These are phyloP conservation scores for Coemansia sp. DNA, from an alignment of 192 early-diverging fungal genomes.

Conservation along the genomic window DNA sequence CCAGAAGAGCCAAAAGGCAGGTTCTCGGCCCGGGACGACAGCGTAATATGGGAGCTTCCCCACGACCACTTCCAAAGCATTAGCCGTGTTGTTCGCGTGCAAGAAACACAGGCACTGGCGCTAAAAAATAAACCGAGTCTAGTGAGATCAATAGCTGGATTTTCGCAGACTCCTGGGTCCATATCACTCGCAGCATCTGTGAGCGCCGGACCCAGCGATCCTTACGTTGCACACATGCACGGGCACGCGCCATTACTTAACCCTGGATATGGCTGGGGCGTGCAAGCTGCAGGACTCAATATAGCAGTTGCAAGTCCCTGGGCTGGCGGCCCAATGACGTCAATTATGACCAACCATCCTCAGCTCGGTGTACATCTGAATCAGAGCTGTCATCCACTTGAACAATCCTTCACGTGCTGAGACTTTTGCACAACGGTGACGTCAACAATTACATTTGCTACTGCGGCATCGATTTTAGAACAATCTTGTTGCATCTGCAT, in stretches of 20 bases:
- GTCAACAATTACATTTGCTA: constrained; percentile 1
- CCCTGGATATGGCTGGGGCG: constrained; percentile 39
- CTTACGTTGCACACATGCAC: constrained; percentile 39
- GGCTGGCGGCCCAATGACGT: background rate
- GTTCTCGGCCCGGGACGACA: constrained; percentile 19
- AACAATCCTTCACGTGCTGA: background rate
- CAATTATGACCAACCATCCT: background rate
- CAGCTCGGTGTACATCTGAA: too few relatives aligned
- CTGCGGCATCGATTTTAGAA: constrained; percentile 14
- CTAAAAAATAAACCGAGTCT: constrained; percentile 17
- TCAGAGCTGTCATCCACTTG: background rate
- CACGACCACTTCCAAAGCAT: constrained; percentile 41
- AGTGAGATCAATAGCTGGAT: constrained; percentile 21
- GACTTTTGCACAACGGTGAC: background rate
- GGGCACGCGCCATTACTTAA: constrained; percentile 42
- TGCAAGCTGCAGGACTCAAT: background rate
- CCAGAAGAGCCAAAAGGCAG: constrained; percentile 17
- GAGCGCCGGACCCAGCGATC: background rate
- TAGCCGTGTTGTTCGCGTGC: constrained; percentile 30
- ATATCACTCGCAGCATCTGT: constrained; percentile 10
- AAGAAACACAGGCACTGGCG: constrained; percentile 21
- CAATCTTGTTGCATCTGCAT: too few relatives aligned
- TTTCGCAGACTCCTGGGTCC: constrained; percentile 21
- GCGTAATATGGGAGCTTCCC: constrained; percentile 49
- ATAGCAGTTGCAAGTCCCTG: background rate